Evolutionary conservation across 306 rosid genomes (phyloP), one percentile per base, ranked within the genome.

Genomic region (Lithocarpus polystachyus): DNA sequence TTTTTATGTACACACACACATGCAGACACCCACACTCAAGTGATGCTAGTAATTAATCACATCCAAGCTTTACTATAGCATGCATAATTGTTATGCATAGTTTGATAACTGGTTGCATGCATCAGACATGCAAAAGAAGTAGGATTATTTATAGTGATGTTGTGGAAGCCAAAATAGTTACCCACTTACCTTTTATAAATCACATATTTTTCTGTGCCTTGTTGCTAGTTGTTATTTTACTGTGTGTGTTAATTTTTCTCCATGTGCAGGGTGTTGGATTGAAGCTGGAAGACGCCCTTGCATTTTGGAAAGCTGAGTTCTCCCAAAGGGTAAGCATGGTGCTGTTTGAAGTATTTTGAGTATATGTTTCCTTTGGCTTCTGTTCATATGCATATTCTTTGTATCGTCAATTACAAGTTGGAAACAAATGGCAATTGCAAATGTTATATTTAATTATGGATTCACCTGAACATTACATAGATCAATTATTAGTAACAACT

Each of bases 231-330:
- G 6, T 77, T 17, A 4, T 68, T 52, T 24, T 35, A n/a, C 51
- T 29, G 11, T 67, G 60, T 6, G 48, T 31, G 17, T 67, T 68
- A 73, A 56, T 5, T 22, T 71, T 75, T 72, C 77, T 89, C 69
- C 22, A 61, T 72, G 35, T 77, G 56, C 73, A 95, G 97, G 96
- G 99, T 82, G 97, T 91, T 88, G 98, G 99, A 59, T 88, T 95
- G 87, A 95, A 90, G 82, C 78, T 95, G 81, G 99, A 95, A 68
- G 99, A 95, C 77, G 93, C 99, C 37, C 92, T 95, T 87, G 92
- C 93, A 2, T 93, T 95, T 84, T 95, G 99, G 99, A 93, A 86
- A 88, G 86, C 89, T 5, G 99, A 93, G 89, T 93, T 95, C 88
- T 91, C 99, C 37, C 91, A 86, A 35, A 92, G 85, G 92, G 99